Base-by-base conservation (phyloP, 2,329 filamentous ascomycete species). In the Hymenoscyphus albidus region DNA sequence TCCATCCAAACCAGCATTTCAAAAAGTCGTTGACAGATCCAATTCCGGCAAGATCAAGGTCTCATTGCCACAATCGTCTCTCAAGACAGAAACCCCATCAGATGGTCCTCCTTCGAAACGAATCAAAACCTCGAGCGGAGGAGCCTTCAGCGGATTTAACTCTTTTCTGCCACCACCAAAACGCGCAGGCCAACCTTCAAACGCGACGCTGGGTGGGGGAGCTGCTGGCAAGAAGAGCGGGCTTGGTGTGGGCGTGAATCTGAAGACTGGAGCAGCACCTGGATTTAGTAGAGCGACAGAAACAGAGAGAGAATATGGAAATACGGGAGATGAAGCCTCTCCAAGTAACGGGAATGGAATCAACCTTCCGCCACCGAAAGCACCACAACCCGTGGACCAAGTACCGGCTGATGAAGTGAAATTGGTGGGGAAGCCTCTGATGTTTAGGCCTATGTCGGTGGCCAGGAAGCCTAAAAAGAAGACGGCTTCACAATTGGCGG, bases 391-490 rank as follows among this genome's bases (percentile, higher is more conserved):
- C 1, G 80, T 79, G 13, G 83, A 83, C 54, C 82, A 86, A 71
- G 72, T 86, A 72, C 77, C 83, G 32, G 83, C 83, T n/a, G 81
- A 84, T 1, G 85, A 89, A 64, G 83, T 89, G 16, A 89, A 91
- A 77, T 77, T 90, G 14, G 84, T 88, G 1, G 91, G 90, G 22
- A 95, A 93, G 71, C 86, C 92, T 13, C 85, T 93, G 76, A 91
- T 92, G 86, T 97, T 98, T 77, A 90, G 88, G 74, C 94, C 94
- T 3, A 80, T 97, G 44, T 97, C 93, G 0, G 93, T 97, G 14
- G 86, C 88, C 16, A 84, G 91, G 67, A 92, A 89, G 68, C 83
- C 87, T 38, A 92, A 90, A 78, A 92, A 89, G 78, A 88, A 81
- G 64, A 60, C 62, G 14, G 40, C 57, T 31, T 31, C 76, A 44